These are phyloP conservation scores for Aspergillus fischeri DNA, from an alignment of 2,329 filamentous ascomycete species.

Conservation along the genomic window DNA sequence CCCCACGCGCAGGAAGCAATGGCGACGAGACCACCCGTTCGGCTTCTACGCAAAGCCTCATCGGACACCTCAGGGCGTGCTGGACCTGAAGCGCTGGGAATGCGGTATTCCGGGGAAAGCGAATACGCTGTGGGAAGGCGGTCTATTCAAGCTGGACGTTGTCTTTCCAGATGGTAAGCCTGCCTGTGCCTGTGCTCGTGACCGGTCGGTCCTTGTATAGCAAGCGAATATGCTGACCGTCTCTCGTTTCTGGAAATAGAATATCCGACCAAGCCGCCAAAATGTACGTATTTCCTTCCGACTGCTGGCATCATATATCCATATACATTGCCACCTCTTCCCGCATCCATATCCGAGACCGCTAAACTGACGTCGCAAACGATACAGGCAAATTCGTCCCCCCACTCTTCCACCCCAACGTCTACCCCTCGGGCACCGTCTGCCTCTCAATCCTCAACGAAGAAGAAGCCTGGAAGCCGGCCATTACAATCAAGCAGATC, in stretches of 20 bases:
- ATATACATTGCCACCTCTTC: neutral
- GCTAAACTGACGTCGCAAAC: neutral
- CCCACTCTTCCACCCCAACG: conserved; percentile 95
- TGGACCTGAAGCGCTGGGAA: conserved; percentile 95
- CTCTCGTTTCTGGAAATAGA: conserved; percentile 51
- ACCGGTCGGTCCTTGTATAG: neutral
- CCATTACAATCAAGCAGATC: conserved; percentile 98
- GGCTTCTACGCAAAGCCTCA: conserved; percentile 92
- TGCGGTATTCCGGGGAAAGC: conserved; percentile 95
- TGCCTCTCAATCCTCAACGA: conserved; percentile 97
- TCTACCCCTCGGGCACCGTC: conserved; percentile 96
- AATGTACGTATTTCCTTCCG: conserved; percentile 64
- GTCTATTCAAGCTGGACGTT: conserved; percentile 90
- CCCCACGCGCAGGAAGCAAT: conserved; percentile 71
- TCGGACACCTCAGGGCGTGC: conserved; percentile 70
- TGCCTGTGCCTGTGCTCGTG: conserved; percentile 4
- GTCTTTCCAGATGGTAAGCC: conserved; percentile 84
- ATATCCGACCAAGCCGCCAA: conserved; percentile 97
- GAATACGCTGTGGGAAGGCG: conserved; percentile 97
- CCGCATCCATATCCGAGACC: neutral
- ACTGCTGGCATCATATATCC: neutral
- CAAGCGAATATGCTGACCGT: conserved; percentile 2
- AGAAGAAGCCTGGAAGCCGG: conserved; percentile 97
- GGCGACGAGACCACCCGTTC: conserved; percentile 94
- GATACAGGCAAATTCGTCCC: conserved; percentile 85